Evolutionary conservation across 176 grass and related monocot species (phyloP).

Genomic region (Ensete ventricosum): DNA sequence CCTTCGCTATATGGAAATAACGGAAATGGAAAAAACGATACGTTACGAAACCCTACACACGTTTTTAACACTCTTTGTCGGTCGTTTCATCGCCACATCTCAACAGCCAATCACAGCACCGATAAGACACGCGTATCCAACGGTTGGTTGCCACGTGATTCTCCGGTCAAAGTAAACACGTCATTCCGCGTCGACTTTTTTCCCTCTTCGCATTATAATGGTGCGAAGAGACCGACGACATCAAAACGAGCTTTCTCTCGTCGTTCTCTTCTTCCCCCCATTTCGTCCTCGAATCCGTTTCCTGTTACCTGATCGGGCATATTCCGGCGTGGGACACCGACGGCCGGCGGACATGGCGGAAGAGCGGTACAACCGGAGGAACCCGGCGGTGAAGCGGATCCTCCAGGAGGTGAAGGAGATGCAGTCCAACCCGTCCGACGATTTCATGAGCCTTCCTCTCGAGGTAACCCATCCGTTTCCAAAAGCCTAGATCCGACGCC

Average conservation of each 20-base stretch:
- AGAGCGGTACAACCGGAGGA: conserved; percentile 75
- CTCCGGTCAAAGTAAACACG: neutral
- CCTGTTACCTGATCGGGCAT: neutral
- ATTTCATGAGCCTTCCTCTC: conserved; percentile 88
- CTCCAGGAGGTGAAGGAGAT: conserved; percentile 99
- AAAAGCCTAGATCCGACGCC: neutral
- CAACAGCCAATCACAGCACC: too few relatives aligned
- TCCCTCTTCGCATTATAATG: too few relatives aligned
- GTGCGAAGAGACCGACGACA: too few relatives aligned
- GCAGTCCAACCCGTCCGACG: conserved; percentile 90
- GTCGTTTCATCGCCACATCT: too few relatives aligned
- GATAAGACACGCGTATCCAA: too few relatives aligned
- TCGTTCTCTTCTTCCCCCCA: neutral
- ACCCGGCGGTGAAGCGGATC: conserved; percentile 98
- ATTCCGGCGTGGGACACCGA: neutral
- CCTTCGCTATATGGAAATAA: too few relatives aligned
- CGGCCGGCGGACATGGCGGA: conserved; percentile 32
- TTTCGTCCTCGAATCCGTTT: neutral
- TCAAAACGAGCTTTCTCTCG: too few relatives aligned
- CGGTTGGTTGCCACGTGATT: neutral
- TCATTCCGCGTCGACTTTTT: neutral
- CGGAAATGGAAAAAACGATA: neutral
- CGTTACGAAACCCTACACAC: neutral
- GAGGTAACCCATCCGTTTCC: conserved; percentile 37
- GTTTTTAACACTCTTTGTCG: neutral